Percentiles rank a stretch among this genome's conserved stretches.
Conservation (phyloP, 2,329 filamentous ascomycete genomes). For the Didymosphaeria variabile region DNA sequence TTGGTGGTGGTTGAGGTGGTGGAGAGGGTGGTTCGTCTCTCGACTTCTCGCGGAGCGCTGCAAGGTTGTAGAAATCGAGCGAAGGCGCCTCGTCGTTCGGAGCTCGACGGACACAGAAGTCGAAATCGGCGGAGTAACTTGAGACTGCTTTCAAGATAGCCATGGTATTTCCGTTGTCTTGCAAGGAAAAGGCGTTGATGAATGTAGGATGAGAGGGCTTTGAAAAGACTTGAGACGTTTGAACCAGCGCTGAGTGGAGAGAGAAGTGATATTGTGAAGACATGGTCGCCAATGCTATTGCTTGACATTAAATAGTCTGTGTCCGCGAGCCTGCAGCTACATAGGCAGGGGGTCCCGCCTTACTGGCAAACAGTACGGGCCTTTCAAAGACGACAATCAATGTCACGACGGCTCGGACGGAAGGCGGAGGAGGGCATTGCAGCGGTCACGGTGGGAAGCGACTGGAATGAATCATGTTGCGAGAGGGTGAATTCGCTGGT, state of each 20-base stretch:
- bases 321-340: conserved; percentile 22
- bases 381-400: conserved; percentile 37
- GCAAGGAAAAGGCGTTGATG: background rate
- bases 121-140: background rate
- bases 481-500: background rate
- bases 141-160: conserved; percentile 6
- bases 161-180: conserved; percentile 6
- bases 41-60: conserved; percentile 32
- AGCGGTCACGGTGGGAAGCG: conserved; percentile 32
- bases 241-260: conserved; percentile 13
- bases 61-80: conserved; percentile 8
- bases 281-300: conserved; percentile 27
- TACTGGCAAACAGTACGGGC: conserved; percentile 37
- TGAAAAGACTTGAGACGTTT: background rate
- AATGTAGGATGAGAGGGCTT: background rate
- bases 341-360: conserved; percentile 30
- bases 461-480: conserved; percentile 35
- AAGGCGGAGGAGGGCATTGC: conserved; percentile 44
- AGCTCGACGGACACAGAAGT: background rate
- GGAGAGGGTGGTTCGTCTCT: conserved; percentile 52
- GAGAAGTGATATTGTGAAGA: conserved; percentile 25
- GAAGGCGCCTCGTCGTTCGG: conserved; percentile 11
- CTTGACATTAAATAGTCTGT: conserved; percentile 41
- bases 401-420: conserved; percentile 46
- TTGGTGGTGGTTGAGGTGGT: conserved; percentile 52